Conservation (phyloP, 352 stramenopile species). For the Thraustochytrium sp. region DNA sequence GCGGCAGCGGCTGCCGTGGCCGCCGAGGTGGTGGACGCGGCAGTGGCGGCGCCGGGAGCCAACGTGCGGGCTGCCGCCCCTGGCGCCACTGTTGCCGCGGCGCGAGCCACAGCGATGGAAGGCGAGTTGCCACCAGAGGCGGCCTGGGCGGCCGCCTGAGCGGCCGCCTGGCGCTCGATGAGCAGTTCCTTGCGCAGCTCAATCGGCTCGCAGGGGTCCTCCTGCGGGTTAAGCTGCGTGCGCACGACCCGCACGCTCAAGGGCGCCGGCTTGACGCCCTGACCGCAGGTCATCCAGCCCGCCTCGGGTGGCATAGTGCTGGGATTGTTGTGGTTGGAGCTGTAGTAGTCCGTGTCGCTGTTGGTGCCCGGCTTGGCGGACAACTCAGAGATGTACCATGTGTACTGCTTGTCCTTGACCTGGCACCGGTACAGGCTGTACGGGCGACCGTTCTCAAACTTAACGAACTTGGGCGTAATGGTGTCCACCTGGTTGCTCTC, state of each 20-base stretch:
- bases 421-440: conserved; percentile 19
- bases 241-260: neutral
- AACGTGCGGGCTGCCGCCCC: no score
- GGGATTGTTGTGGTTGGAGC: conserved; percentile 8
- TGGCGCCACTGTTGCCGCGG: no score
- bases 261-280: conserved; percentile 23
- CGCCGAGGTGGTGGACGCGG: neutral
- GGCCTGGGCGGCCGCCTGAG: no score
- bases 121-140: no score
- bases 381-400: conserved; percentile 38
- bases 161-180: neutral
- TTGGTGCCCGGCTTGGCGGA: conserved; percentile 23
- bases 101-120: no score
- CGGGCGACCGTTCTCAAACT: neutral
- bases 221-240: neutral
- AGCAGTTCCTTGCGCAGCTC: neutral
- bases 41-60: neutral
- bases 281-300: conserved; percentile 1
- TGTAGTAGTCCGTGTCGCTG: conserved; percentile 41
- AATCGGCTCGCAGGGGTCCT: neutral
- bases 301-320: conserved; percentile 34
- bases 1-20: neutral
- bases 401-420: conserved; percentile 43
- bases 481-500: conserved; percentile 36
- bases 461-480: conserved; percentile 32